Evolutionary conservation across 169 alveolate genomes (phyloP).

Genomic region (Perkinsus olseni): DNA sequence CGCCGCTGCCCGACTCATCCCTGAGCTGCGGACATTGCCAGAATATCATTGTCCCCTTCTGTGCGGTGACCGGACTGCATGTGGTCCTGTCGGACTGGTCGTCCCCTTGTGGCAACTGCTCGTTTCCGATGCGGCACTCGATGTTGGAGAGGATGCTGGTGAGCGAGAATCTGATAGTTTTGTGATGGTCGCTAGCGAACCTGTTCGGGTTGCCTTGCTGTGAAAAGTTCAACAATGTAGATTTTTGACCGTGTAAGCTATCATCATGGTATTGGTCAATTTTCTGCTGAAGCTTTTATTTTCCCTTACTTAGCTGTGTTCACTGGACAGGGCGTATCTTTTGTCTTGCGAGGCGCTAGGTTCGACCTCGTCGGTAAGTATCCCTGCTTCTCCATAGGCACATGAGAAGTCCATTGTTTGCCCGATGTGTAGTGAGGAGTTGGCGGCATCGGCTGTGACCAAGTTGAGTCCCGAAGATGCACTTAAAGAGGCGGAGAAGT

Average conservation of each 20-base stretch:
- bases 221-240: too few species aligned
- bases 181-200: too few species aligned
- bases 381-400: too few species aligned
- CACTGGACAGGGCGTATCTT: too few species aligned
- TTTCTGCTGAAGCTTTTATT: too few species aligned
- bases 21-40: slow-evolving; percentile 66
- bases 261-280: too few species aligned
- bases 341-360: too few species aligned
- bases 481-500: neutral
- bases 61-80: slow-evolving; percentile 75
- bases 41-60: slow-evolving; percentile 66
- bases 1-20: slow-evolving; percentile 48
- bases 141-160: slow-evolving; percentile 45
- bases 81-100: slow-evolving; percentile 51
- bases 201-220: too few species aligned
- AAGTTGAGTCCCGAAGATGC: neutral
- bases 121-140: slow-evolving; percentile 55
- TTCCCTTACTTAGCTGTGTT: too few species aligned
- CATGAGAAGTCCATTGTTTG: neutral
- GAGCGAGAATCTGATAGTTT: too few species aligned
- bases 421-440: neutral
- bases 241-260: too few species aligned
- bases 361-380: too few species aligned
- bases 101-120: slow-evolving; percentile 51
- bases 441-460: neutral